Evolutionary conservation across 2,329 filamentous ascomycete genomes (phyloP), one percentile per base, ranked within the genome.

Genomic region (Ceratocystis alfenasii): DNA sequence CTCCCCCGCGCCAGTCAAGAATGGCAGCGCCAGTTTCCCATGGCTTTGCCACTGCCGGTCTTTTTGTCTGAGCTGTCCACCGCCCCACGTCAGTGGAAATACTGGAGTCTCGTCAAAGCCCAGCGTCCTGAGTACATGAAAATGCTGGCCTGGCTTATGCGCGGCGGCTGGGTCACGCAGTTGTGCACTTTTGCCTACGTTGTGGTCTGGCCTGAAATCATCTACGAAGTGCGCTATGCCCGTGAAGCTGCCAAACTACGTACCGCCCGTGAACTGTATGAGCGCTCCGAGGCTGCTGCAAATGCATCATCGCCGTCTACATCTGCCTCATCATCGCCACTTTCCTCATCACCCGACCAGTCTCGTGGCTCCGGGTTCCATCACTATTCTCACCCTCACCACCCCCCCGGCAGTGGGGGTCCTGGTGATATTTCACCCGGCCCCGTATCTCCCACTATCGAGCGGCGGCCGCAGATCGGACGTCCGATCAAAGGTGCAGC

Each of bases 81-180:
- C 4, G 86, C 86, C 2, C 92, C 94, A 1, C 84, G 90, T 36
- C 86, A 88, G 0, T 99, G 92, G 77, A 89, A 90, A 71, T 81
- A 81, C 65, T 87, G 95, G 70, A 91, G 92, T 57, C 93, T 93
- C 0, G 91, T 86, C 72, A 91, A 92, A 74, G 88, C 90, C 71
- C 62, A 68, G 28, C 88, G 93, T 55, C 86, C 87, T 5, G 86
- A 87, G 1, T 99, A 96, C 74, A 87, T 97, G 75, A 84, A 89
- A 44, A 95, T 97, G 75, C 79, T 99, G 30, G 91, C 90, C 25
- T 99, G 93, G 90, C 82, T 99, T 7, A 85, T 97, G 78, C 86
- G 92, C 50, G 88, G 90, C 60, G 91, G 90, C 15, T 96, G 94
- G 89, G 92, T 96, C 0, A 95, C 89, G 0, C 92, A 96, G 74